Evolutionary conservation across 805 yeast species (phyloP).

Genomic region (Wickerhamomyces sydowiorum): DNA sequence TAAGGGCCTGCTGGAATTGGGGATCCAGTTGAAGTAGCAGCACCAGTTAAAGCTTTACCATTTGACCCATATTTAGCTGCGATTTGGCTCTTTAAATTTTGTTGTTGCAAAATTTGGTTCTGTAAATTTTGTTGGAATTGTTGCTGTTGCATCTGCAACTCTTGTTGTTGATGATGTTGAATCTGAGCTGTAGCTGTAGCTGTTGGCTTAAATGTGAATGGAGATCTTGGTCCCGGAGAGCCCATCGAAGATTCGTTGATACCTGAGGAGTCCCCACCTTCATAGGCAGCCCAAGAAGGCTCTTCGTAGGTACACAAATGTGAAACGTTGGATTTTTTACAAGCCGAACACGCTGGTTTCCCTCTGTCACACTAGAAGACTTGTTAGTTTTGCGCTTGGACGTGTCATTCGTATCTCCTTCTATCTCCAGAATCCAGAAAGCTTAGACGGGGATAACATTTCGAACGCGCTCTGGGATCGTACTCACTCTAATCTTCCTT

Average conservation of each 20-base stretch:
- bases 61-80: conserved; percentile 19
- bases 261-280: not conserved
- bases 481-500: conserved; percentile 24
- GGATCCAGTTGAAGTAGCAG: not conserved
- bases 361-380: conserved; percentile 21
- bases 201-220: conserved; percentile 3
- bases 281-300: conserved; percentile 3
- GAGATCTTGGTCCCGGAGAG: conserved; percentile 3
- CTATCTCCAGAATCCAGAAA: not conserved
- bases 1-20: not conserved
- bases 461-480: not conserved
- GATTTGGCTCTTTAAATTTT: conserved; percentile 13
- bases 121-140: conserved; percentile 15
- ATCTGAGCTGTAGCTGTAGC: conserved; percentile 2
- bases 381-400: not conserved
- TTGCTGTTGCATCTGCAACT: conserved; percentile 11
- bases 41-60: conserved; percentile 7
- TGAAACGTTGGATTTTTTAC: conserved; percentile 19
- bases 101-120: conserved; percentile 14
- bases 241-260: conserved; percentile 1
- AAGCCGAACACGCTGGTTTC: conserved; percentile 21
- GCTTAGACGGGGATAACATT: not conserved
- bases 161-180: conserved; percentile 6
- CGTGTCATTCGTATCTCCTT: not conserved
- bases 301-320: conserved; percentile 22